Base-by-base conservation (phyloP, 2,329 filamentous ascomycete species). In the Polytolypa hystricis region DNA sequence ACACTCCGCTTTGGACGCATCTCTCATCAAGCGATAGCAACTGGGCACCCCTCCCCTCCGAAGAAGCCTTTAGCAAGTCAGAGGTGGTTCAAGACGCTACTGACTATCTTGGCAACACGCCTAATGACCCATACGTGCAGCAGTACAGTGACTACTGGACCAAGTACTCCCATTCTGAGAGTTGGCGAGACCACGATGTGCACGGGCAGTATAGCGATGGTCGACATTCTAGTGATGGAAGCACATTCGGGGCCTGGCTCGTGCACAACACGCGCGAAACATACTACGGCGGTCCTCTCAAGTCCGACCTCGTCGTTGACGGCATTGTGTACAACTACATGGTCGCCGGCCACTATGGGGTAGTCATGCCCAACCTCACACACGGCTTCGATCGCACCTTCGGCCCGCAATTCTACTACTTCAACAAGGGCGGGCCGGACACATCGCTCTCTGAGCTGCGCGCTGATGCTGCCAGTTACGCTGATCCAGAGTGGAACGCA, bases 301-400 rank as follows among this genome's bases (percentile, higher is more conserved):
- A 79, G 51, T 77, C 74, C 0, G 77, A 79, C 46, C 56, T 80
- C 4, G 68, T 68, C 0, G 76, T 79, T 0, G 76, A 79, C 45
- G 75, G 74, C 0, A 78, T 79, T 31, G 65, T 79, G 0, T 79
- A 79, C 51, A 77, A 80, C 48, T 80, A 79, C 47, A 69, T 73
- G 53, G 67, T 71, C 5, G 74, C 70, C 0, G 78, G 78, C 41
- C 74, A 79, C 44, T 74, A 79, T 37, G 74, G 76, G 4, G 71
- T 73, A 40, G 70, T 71, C 28, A 74, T 70, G 11, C 74, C 76
- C 4, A 77, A 79, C 45, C 78, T 80, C 46, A 77, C 71, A 1
- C 54, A 74, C 42, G 76, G 76, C 0, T 79, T 79, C 43, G 75
- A 79, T 46, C 65, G 75, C 2, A 79, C 76, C 0, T 79, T 79